Conservation (phyloP, 495 filamentous ascomycete genomes). For the Xylaria longipes region DNA sequence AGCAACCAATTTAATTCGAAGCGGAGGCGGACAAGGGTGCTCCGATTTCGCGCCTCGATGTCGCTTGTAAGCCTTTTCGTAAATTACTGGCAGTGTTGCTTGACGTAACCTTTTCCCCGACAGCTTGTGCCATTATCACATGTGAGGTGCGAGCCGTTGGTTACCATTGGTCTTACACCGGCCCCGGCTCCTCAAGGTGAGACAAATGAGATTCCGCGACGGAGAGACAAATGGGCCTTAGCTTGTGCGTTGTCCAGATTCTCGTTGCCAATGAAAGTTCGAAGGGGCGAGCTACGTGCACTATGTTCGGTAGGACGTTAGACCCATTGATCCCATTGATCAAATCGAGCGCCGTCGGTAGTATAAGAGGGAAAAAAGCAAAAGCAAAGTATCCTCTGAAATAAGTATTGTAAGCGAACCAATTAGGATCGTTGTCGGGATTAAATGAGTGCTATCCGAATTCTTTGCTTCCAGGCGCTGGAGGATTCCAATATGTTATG, state of each 20-base stretch:
- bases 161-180: not conserved
- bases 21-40: not conserved
- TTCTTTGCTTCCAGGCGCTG: not conserved
- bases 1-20: not conserved
- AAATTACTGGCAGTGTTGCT: not conserved
- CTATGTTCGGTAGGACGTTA: not conserved
- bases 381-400: not conserved
- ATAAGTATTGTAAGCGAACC: not conserved
- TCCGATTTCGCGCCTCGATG: not conserved
- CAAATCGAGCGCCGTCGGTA: not conserved
- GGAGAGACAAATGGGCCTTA: not conserved
- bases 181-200: not conserved
- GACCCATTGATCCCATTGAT: not conserved
- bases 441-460: not conserved
- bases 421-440: not conserved
- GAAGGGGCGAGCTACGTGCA: not conserved
- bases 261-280: not conserved
- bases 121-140: conserved; percentile 1
- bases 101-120: not conserved
- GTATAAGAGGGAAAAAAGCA: not conserved
- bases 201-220: not conserved
- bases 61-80: not conserved
- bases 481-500: not conserved
- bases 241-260: not conserved
- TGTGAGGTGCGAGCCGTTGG: not conserved